Evolutionary conservation across 2,329 filamentous ascomycete genomes (phyloP).

Genomic region (Madurella mycetomatis): DNA sequence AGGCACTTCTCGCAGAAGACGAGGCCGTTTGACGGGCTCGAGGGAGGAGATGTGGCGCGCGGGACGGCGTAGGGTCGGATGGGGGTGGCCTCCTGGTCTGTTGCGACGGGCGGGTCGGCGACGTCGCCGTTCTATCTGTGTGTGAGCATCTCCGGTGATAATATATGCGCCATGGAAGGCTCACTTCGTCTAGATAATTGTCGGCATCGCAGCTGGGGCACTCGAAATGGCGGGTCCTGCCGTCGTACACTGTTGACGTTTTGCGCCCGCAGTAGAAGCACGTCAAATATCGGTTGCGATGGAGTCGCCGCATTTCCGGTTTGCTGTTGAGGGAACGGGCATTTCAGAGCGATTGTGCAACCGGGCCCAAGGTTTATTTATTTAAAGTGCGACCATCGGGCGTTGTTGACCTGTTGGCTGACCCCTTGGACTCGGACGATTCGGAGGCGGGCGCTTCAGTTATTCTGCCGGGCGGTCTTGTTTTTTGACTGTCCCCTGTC

Average conservation of each 20-base stretch:
- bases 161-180: constrained; percentile 20
- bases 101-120: constrained; percentile 72
- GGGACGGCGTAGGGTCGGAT: constrained; percentile 45
- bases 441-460: background rate
- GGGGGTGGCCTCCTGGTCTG: constrained; percentile 40
- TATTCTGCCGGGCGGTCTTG: constrained; percentile 29
- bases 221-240: constrained; percentile 59
- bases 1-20: constrained; percentile 73
- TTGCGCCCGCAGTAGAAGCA: constrained; percentile 84
- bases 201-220: constrained; percentile 77
- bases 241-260: constrained; percentile 56
- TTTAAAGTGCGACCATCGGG: background rate
- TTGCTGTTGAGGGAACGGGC: constrained; percentile 6
- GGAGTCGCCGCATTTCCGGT: constrained; percentile 40
- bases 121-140: constrained; percentile 73
- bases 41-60: constrained; percentile 35
- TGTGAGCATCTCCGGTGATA: background rate
- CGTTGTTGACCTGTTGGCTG: constrained; percentile 14
- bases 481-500: constrained; percentile 6
- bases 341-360: constrained; percentile 15
- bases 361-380: background rate
- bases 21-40: constrained; percentile 28
- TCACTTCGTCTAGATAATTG: constrained; percentile 84
- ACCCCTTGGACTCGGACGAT: background rate
- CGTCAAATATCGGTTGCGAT: constrained; percentile 44